Evolutionary conservation across 2,329 filamentous ascomycete species (phyloP).

Genomic region (Drechslerella stenobrocha): DNA sequence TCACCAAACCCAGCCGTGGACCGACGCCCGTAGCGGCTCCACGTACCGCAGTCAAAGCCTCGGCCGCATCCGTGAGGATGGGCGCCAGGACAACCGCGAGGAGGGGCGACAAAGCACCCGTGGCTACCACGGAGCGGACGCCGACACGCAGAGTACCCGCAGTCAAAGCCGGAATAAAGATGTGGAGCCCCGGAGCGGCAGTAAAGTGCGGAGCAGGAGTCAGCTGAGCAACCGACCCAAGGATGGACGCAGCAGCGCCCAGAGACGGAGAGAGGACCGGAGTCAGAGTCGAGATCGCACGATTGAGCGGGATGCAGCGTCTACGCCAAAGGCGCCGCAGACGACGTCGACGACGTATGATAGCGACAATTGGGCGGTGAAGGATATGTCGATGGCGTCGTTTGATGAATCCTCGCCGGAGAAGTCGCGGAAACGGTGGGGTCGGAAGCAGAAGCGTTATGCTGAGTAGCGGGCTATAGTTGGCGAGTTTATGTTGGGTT

Average conservation of each 20-base stretch:
- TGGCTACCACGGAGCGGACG: slow-evolving; percentile 20
- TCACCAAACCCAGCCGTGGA: slow-evolving; percentile 4
- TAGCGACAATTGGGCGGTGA: slow-evolving; percentile 44
- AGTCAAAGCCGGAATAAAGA: slow-evolving; percentile 26
- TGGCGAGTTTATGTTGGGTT: not conserved
- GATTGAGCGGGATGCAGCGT: slow-evolving; percentile 28
- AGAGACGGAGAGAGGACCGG: slow-evolving; percentile 29
- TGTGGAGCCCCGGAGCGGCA: slow-evolving; percentile 31
- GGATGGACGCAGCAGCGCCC: slow-evolving; percentile 26
- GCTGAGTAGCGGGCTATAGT: slow-evolving; percentile 14
- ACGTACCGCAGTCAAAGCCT: slow-evolving; percentile 40
- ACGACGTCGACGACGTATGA: slow-evolving; percentile 45
- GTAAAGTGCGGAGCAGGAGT: slow-evolving; percentile 38
- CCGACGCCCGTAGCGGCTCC: slow-evolving; percentile 36
- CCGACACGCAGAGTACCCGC: slow-evolving; percentile 11
- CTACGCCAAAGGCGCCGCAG: slow-evolving; percentile 38
- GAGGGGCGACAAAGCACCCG: slow-evolving; percentile 43
- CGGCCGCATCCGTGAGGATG: slow-evolving; percentile 37
- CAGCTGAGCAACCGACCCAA: slow-evolving; percentile 33
- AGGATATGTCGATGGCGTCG: slow-evolving; percentile 12
- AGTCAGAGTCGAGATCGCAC: slow-evolving; percentile 41
- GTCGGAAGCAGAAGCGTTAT: slow-evolving; percentile 40
- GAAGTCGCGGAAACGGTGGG: slow-evolving; percentile 41
- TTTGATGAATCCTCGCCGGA: slow-evolving; percentile 24
- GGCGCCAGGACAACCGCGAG: slow-evolving; percentile 35